Conservation (phyloP, 192 early-diverging fungal species). For the Podila minutissima region DNA sequence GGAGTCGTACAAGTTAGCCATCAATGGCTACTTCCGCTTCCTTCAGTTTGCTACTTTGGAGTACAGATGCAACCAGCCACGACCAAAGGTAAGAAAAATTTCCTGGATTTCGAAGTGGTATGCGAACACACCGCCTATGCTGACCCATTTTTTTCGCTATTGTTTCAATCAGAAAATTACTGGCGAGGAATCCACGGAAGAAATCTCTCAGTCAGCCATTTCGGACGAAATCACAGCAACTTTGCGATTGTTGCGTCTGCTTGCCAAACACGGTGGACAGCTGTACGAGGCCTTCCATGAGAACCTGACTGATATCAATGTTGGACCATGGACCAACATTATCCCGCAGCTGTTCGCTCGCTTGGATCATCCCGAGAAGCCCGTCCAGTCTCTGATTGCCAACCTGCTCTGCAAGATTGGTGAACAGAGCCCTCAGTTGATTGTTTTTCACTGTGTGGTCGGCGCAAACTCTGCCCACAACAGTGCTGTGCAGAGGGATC, state of each 20-base stretch:
- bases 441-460: constrained; percentile 74
- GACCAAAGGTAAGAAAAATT: constrained; percentile 29
- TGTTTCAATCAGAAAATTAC: constrained; percentile 28
- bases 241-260: constrained; percentile 68
- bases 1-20: constrained; percentile 30
- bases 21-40: constrained; percentile 43
- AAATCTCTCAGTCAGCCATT: constrained; percentile 32
- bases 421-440: constrained; percentile 64
- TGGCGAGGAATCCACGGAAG: constrained; percentile 20
- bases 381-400: constrained; percentile 62
- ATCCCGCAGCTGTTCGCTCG: constrained; percentile 83
- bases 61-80: constrained; percentile 27
- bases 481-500: constrained; percentile 42
- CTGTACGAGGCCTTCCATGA: constrained; percentile 56
- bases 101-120: neutral
- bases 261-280: constrained; percentile 68
- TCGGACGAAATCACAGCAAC: constrained; percentile 66
- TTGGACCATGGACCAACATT: constrained; percentile 69
- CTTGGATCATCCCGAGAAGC: constrained; percentile 68
- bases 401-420: constrained; percentile 71
- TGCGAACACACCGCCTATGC: no score
- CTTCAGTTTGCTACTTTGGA: constrained; percentile 40
- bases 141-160: neutral
- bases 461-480: constrained; percentile 59
- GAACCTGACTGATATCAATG: constrained; percentile 51